Conservation (phyloP, 2,329 filamentous ascomycete species). For the Cylindrodendrum hubeiense region DNA sequence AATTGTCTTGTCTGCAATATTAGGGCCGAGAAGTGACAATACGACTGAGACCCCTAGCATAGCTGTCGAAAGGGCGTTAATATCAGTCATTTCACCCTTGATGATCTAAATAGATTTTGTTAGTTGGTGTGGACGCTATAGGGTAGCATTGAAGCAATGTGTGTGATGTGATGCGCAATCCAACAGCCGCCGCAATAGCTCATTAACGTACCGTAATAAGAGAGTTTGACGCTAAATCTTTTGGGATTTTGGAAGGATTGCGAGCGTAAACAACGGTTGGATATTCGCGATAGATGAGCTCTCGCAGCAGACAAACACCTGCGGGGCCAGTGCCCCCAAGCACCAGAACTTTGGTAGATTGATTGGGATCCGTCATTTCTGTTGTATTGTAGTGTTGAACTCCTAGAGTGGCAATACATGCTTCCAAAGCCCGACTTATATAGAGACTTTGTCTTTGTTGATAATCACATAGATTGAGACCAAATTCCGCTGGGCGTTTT, state of each 20-base stretch:
- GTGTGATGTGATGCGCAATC: background rate
- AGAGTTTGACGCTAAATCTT: slow-evolving; percentile 7
- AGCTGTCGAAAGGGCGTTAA: slow-evolving; percentile 1
- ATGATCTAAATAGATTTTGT: slow-evolving; percentile 35
- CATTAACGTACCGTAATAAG: slow-evolving; percentile 17
- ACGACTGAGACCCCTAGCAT: slow-evolving; percentile 15
- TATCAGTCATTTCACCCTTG: slow-evolving; percentile 42
- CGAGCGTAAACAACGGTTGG: slow-evolving; percentile 36
- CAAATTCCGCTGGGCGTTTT: background rate
- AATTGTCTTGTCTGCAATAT: background rate
- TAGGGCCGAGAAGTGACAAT: slow-evolving; percentile 30
- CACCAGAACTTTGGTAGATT: slow-evolving; percentile 36
- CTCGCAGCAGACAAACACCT: slow-evolving; percentile 46
- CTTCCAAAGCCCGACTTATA: no score
- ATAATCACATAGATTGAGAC: background rate
- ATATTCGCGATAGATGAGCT: slow-evolving; percentile 44
- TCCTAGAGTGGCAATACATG: no score
- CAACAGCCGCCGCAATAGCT: background rate
- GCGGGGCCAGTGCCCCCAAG: slow-evolving; percentile 49
- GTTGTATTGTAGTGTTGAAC: no score
- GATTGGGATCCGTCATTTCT: background rate
- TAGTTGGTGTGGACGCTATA: background rate
- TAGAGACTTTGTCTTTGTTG: background rate
- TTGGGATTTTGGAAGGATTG: slow-evolving; percentile 21
- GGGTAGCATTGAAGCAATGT: background rate